Evolutionary conservation across 192 early-diverging fungal species (phyloP), one percentile per base, ranked within the genome.

Genomic region (Radiomyces spectabilis): DNA sequence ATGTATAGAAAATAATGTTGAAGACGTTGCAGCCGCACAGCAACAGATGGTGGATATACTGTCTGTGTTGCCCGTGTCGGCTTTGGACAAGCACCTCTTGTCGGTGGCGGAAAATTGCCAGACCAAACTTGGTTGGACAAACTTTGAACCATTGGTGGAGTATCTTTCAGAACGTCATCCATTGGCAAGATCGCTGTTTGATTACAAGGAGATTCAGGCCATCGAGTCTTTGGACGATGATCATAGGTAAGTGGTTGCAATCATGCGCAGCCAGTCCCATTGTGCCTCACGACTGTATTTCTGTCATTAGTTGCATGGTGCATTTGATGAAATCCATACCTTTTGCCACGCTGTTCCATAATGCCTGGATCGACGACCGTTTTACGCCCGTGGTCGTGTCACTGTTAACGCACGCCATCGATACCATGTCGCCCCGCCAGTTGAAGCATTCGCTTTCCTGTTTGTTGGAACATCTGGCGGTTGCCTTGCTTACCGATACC

Each of bases 101-200:
- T 32, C 30, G 3, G 16, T 67, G 15, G 41, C 53, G 22, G 34
- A 52, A 1, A 53, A 59, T 9, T 50, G 55, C 42, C 29, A 49
- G 5, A 19, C 48, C 1, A 27, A 29, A n/a, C 27, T 51, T 5
- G 59, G 50, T 24, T 57, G 27, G 35, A 32, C 35, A 8, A 12
- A 16, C 1, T 57, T 34, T 22, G 65, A 70, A 13, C 66, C 66
- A 22, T 33, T 79, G 19, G 29, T 69, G 1, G 66, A 68, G 5
- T 79, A 74, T 22, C 25, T 79, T 19, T 30, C 47, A 24, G 57
- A 58, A 24, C 55, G 72, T 3, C 57, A 61, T 41, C 77, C 77
- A 10, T 59, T 68, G 38, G 48, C 65, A 27, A 65, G 74, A 8
- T 66, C 56, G 5, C 18, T 79, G n/a, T 76, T 74, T 22, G 38